A percentile compares a stretch with the other conserved stretches of the same genome.
Evolutionary conservation across 139 green algal species (phyloP).

Genomic region (Zygnema circumcarinatum): DNA sequence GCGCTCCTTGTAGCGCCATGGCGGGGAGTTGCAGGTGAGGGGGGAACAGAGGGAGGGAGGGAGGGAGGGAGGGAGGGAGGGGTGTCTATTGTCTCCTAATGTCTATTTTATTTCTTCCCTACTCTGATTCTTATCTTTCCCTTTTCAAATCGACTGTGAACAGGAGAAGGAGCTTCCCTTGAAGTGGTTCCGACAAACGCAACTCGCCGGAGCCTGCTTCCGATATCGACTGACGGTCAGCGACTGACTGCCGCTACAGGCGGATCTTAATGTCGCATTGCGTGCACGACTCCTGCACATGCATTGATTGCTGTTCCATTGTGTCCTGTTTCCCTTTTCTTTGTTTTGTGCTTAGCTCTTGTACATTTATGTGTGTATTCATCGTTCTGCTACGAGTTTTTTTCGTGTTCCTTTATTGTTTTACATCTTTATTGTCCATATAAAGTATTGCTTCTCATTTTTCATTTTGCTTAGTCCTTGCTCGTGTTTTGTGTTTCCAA

Average conservation of each 20-base stretch:
- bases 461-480: neutral
- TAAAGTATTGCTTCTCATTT: neutral
- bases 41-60: too few species aligned
- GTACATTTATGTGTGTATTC: constrained; percentile 8
- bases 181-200: too few species aligned
- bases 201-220: neutral
- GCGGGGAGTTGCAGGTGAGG: too few species aligned
- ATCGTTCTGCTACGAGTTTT: neutral
- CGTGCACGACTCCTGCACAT: neutral
- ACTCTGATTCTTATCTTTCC: too few species aligned
- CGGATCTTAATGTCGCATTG: neutral
- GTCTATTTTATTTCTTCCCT: too few species aligned
- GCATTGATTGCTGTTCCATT: neutral
- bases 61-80: too few species aligned
- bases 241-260: neutral
- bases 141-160: too few species aligned
- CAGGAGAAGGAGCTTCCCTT: too few species aligned
- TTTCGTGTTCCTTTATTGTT: constrained; percentile 19
- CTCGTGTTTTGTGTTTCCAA: neutral
- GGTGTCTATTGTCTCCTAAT: too few species aligned
- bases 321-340: neutral
- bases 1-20: too few species aligned
- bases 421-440: constrained; percentile 17
- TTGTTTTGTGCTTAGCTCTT: constrained; percentile 28
- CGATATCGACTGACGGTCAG: neutral